Conservation (phyloP, 306 rosid species). For the Gastrolobium villosum region DNA sequence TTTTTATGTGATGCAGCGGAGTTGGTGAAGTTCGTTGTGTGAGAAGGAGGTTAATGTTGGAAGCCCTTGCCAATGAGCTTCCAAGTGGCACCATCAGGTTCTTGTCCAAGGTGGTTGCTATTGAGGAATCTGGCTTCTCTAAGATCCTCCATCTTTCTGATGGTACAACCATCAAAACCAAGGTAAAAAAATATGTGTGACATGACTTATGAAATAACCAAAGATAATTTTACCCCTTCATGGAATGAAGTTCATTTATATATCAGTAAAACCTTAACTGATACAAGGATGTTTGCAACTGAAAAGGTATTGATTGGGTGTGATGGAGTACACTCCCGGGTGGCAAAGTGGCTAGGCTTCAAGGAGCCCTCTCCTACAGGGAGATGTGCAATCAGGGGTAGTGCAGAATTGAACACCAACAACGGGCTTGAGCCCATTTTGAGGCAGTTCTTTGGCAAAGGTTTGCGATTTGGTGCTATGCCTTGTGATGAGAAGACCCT, state of each 20-base stretch:
- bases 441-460: conserved; percentile 62
- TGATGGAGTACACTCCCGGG: conserved; percentile 82
- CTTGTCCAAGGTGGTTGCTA: conserved; percentile 69
- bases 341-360: conserved; percentile 76
- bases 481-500: conserved; percentile 61
- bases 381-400: conserved; percentile 67
- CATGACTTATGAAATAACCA: not conserved
- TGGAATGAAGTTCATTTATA: not conserved
- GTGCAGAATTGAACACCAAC: not conserved
- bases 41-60: conserved; percentile 61
- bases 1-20: conserved; percentile 42
- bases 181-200: conserved; percentile 42
- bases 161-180: conserved; percentile 64
- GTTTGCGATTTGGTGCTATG: conserved; percentile 56
- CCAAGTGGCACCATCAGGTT: conserved; percentile 70
- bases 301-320: conserved; percentile 74
- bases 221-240: too few species aligned
- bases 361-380: conserved; percentile 53
- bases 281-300: not conserved
- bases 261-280: not conserved
- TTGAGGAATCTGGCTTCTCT: conserved; percentile 64
- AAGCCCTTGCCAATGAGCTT: conserved; percentile 72
- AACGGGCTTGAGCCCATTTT: conserved; percentile 57
- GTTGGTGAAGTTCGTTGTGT: conserved; percentile 63
- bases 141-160: conserved; percentile 77